These are phyloP conservation scores for Sphenostylis stenocarpa DNA, from an alignment of 306 rosid genomes.

Conservation along the genomic window DNA sequence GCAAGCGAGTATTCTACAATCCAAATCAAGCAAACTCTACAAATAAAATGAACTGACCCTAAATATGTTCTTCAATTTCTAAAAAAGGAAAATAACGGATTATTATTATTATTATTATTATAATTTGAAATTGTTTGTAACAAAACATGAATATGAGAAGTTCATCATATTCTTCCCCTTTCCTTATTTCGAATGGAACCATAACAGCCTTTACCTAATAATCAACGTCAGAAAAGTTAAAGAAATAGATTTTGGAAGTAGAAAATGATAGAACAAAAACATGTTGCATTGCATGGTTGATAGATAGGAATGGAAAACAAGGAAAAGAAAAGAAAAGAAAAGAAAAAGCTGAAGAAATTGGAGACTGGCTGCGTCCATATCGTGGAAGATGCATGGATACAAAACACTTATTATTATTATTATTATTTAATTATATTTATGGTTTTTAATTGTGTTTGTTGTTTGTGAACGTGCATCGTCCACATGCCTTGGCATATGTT, in stretches of 20 bases:
- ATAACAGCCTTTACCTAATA: constrained; percentile 30
- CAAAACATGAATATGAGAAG: neutral
- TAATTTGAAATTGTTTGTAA: neutral
- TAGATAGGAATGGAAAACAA: constrained; percentile 9
- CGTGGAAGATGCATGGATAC: constrained; percentile 23
- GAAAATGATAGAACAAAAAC: constrained; percentile 26
- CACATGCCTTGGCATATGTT: constrained; percentile 2
- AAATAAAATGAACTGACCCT: constrained; percentile 25
- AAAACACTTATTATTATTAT: too few species aligned
- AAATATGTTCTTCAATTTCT: neutral
- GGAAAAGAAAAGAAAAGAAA: neutral
- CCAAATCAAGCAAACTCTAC: constrained; percentile 25
- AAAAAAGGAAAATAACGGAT: neutral
- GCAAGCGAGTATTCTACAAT: neutral
- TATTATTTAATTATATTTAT: too few species aligned
- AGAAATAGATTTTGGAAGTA: neutral
- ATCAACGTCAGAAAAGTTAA: constrained; percentile 10
- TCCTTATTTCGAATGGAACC: constrained; percentile 28
- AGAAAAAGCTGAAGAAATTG: neutral
- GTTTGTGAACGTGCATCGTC: too few species aligned
- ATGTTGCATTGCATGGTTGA: neutral
- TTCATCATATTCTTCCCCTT: neutral
- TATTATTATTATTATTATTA: too few species aligned
- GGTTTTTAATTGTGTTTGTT: too few species aligned
- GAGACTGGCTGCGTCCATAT: neutral